phyloP scores from a whole-genome alignment of 257 asterid species.

The Solanum rostratum region DNA sequence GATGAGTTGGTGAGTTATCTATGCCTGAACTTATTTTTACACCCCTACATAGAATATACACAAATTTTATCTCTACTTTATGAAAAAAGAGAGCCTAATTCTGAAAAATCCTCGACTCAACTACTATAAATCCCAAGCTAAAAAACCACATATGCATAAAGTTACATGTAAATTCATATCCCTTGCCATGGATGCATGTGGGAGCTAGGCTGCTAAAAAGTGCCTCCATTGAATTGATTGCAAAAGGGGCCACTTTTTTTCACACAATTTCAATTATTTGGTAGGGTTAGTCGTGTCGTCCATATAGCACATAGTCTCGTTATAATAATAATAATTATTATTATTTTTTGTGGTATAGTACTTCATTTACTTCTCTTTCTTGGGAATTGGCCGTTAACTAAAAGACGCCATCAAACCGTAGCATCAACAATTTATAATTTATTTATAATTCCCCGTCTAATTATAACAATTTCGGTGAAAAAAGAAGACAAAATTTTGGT shows the following conservation, averaged over 20 bases:
- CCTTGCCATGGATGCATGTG: slow-evolving; percentile 4
- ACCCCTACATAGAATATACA: too few relatives aligned
- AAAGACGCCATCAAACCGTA: neutral
- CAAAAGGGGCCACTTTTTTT: neutral
- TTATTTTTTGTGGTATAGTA: neutral
- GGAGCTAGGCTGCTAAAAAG: neutral
- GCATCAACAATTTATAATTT: neutral
- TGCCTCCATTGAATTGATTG: neutral
- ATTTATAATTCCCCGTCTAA: neutral
- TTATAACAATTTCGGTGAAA: neutral
- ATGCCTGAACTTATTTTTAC: too few relatives aligned
- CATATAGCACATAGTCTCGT: neutral
- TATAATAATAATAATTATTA: too few relatives aligned
- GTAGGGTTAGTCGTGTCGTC: neutral
- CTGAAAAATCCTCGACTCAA: too few relatives aligned
- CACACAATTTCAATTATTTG: neutral
- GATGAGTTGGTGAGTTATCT: too few relatives aligned
- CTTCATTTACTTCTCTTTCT: neutral
- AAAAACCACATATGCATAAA: neutral
- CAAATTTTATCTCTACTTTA: too few relatives aligned
- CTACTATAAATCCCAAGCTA: too few relatives aligned
- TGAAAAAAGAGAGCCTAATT: too few relatives aligned
- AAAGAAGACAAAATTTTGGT: neutral
- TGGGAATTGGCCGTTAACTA: neutral
- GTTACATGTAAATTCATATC: neutral